These are phyloP conservation scores for Herpetospermum pedunculosum DNA, from an alignment of 306 rosid genomes.

Conservation along the genomic window DNA sequence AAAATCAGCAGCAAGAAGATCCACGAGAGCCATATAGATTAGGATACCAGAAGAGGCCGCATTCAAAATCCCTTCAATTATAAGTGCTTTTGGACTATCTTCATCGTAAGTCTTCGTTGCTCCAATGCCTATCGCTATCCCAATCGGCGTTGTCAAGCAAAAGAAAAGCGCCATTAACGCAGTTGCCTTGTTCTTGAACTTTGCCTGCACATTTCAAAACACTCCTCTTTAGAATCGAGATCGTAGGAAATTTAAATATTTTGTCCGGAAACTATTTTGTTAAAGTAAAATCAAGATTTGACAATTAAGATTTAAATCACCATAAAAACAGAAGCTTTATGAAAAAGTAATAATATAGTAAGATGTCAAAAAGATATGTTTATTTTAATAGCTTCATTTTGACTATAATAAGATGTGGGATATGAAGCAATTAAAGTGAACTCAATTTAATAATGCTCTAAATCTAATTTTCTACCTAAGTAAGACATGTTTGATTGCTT, in stretches of 20 bases:
- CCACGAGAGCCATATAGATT: slow-evolving; percentile 70
- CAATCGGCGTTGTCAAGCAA: slow-evolving; percentile 58
- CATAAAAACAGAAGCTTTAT: too few relatives aligned
- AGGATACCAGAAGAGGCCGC: slow-evolving; percentile 66
- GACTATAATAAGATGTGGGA: too few relatives aligned
- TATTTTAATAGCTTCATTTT: too few relatives aligned
- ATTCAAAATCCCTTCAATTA: slow-evolving; percentile 44
- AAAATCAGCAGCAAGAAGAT: slow-evolving; percentile 61
- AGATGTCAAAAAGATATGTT: background rate
- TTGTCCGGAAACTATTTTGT: too few relatives aligned
- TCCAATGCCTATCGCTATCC: slow-evolving; percentile 53
- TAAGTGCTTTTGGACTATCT: slow-evolving; percentile 39
- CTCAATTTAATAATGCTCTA: background rate
- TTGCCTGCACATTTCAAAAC: slow-evolving; percentile 27
- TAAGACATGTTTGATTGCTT: background rate
- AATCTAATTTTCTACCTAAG: background rate
- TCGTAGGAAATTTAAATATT: too few relatives aligned
- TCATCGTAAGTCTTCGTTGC: slow-evolving; percentile 34
- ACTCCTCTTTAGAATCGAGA: too few relatives aligned
- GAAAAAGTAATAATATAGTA: too few relatives aligned
- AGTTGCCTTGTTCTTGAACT: slow-evolving; percentile 33
- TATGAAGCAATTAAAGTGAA: too few relatives aligned
- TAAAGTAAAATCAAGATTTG: too few relatives aligned
- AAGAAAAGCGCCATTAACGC: slow-evolving; percentile 50
- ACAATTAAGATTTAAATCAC: too few relatives aligned